Conservation (phyloP, 805 yeast genomes). For the Metschnikowia matae region DNA sequence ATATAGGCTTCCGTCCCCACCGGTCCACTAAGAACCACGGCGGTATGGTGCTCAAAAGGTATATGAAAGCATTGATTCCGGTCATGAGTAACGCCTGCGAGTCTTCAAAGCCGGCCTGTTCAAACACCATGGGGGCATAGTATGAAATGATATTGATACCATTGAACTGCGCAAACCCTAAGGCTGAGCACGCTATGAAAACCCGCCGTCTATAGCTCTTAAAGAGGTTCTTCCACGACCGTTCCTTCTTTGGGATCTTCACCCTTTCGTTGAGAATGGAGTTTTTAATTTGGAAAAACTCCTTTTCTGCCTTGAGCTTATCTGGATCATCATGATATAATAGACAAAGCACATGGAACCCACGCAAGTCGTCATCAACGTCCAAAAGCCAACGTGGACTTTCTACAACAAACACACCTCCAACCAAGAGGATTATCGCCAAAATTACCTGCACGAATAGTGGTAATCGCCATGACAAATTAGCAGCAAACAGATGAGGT, state of each 20-base stretch:
- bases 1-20: conserved; percentile 45
- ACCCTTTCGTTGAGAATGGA: conserved; percentile 38
- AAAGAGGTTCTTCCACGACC: conserved; percentile 42
- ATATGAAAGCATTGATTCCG: conserved; percentile 39
- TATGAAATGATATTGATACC: conserved; percentile 58
- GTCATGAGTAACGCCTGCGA: conserved; percentile 42
- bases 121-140: conserved; percentile 55
- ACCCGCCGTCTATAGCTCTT: conserved; percentile 35
- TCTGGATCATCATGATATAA: conserved; percentile 31
- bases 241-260: conserved; percentile 34
- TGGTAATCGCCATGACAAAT: conserved; percentile 73
- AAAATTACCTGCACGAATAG: conserved; percentile 70
- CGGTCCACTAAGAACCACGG: conserved; percentile 45
- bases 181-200: conserved; percentile 38
- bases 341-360: conserved; percentile 36
- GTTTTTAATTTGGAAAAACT: conserved; percentile 46
- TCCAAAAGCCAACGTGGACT: conserved; percentile 89
- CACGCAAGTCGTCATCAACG: conserved; percentile 65
- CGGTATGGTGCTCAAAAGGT: conserved; percentile 37
- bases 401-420: conserved; percentile 78
- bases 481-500: conserved; percentile 35
- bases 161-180: conserved; percentile 44
- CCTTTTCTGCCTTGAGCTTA: conserved; percentile 32
- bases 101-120: conserved; percentile 42
- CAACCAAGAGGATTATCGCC: conserved; percentile 63